A percentile compares a stretch with the other conserved stretches of the same genome.
phyloP scores from a whole-genome alignment of 2,329 filamentous ascomycete genomes.

The Penicillium sp. region DNA sequence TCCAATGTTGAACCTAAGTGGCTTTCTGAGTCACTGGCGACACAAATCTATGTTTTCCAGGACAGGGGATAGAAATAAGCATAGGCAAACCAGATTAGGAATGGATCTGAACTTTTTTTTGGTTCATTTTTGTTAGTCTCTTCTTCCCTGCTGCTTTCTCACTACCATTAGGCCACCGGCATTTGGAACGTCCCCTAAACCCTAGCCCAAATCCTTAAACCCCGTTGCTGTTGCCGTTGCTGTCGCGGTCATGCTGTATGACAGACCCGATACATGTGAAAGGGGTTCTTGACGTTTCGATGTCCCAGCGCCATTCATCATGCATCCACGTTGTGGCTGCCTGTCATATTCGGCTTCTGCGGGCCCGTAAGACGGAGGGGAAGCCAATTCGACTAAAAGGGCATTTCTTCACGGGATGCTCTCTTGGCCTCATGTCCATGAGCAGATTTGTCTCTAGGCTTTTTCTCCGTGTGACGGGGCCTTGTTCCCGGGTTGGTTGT shows the following conservation, averaged over 20 bases:
- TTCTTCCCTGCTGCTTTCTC: background rate
- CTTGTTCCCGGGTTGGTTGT: conserved; percentile 15
- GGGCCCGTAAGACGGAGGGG: conserved; percentile 14
- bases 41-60: background rate
- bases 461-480: conserved; percentile 16
- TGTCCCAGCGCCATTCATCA: conserved; percentile 12
- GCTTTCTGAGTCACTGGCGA: background rate
- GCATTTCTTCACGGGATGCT: conserved; percentile 12
- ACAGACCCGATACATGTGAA: conserved; percentile 21
- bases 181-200: background rate
- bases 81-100: background rate
- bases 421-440: conserved; percentile 18
- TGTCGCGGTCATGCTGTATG: conserved; percentile 10
- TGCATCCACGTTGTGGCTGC: background rate
- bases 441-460: conserved; percentile 15
- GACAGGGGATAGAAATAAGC: background rate
- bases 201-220: background rate
- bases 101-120: background rate
- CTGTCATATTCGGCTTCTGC: conserved; percentile 2
- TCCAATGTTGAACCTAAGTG: background rate
- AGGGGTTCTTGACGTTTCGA: conserved; percentile 16
- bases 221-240: background rate
- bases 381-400: conserved; percentile 17
- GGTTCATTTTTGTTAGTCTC: background rate
- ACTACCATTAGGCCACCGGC: conserved; percentile 15